Evolutionary conservation across 345 rosid species (phyloP), one percentile per base, ranked within the genome.

Genomic region (Bruguiera sexangula): DNA sequence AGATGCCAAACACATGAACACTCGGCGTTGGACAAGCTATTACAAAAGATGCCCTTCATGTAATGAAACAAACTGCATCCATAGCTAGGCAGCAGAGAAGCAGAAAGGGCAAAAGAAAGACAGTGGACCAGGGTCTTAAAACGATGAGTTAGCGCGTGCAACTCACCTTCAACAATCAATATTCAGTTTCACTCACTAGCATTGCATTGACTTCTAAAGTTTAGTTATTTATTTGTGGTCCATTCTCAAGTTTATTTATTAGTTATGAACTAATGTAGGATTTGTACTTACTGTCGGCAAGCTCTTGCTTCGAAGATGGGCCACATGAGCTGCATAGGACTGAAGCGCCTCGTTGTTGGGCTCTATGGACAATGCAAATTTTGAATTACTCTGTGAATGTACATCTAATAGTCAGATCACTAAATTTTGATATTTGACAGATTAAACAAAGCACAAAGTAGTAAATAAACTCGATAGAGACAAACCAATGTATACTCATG

Each of bases 401-500:
- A 60, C 39, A 60, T 2, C 50, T 53, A 50, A 65, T 55, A 43
- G 22, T 77, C 66, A 80, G 67, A 19, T 62, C 68, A 34, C 46
- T 19, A 8, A 36, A 37, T 26, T 18, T 62, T 19, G 21, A 71
- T 60, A 52, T 79, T 57, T 27, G 66, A 56, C 59, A 63, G 58
- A 68, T 51, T 9, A 7, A 67, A 67, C 36, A 60, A 52, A 51
- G 5, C 51, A 51, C 16, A 1, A 7, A 56, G 3, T n/a, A 29
- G 63, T 9, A 22, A 19, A 67, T 13, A 22, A n/a, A 29, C 34
- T 48, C 22, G 7, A 24, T 52, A 39, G 65, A 3, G 71, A 81
- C 96, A 71, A 69, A 95, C 99, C 91, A 90, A 82, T 43, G 97
- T 95, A 73, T 95, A 88, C 75, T 95, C 99, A 26, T 93, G 96